Conservation (phyloP, 1,139 yeast species). For the Sugiyamaella pinicola region DNA sequence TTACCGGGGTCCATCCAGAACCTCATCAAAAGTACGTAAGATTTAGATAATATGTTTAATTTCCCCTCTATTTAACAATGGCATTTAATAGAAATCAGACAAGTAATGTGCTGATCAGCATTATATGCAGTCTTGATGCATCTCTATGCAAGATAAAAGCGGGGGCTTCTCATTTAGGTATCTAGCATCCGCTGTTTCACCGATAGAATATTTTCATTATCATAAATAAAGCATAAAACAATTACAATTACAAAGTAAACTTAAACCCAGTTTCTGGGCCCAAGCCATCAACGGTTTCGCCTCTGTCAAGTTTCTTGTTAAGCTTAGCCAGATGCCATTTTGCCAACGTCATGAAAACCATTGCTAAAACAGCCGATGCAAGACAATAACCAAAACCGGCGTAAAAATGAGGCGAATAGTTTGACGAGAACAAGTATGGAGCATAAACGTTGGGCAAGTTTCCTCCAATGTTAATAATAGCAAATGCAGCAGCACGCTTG, state of each 20-base stretch:
- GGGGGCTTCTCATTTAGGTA: not conserved
- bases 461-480: conserved; percentile 36
- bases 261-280: conserved; percentile 37
- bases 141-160: conserved; percentile 1
- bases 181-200: not conserved
- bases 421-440: conserved; percentile 34
- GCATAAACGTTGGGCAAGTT: conserved; percentile 36
- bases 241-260: conserved; percentile 26
- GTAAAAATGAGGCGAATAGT: conserved; percentile 35
- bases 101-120: not conserved
- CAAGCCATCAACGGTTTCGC: conserved; percentile 36
- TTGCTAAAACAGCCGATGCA: conserved; percentile 27
- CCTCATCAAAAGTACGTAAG: not conserved
- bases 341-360: conserved; percentile 28
- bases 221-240: not conserved
- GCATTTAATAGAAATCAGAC: not conserved
- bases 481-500: conserved; percentile 49
- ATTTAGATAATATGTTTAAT: not conserved
- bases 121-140: not conserved
- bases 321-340: conserved; percentile 25
- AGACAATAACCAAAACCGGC: conserved; percentile 36
- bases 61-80: not conserved
- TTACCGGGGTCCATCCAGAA: not conserved
- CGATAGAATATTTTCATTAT: not conserved
- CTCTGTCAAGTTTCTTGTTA: conserved; percentile 34